Conservation (phyloP, 2,329 filamentous ascomycete genomes). For the Fusarium napiforme region DNA sequence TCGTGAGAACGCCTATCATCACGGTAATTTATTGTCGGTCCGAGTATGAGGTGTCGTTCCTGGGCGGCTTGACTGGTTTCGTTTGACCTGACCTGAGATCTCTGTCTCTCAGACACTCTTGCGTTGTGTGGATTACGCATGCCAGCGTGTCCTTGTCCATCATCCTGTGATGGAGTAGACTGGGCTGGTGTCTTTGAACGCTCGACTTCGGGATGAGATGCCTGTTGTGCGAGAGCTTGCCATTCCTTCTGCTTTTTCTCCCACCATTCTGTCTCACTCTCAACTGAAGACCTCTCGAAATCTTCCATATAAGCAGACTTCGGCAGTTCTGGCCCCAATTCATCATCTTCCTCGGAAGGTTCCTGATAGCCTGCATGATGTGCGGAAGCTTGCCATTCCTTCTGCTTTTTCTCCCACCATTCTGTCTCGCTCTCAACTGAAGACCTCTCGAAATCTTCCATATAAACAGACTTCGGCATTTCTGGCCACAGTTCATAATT, state of each 20-base stretch:
- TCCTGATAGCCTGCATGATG: not conserved
- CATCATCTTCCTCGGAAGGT: too few relatives aligned
- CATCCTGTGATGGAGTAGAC: not conserved
- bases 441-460: not conserved
- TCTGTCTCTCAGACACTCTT: too few relatives aligned
- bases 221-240: too few relatives aligned
- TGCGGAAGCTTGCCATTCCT: too few relatives aligned
- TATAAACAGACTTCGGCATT: fast-evolving
- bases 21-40: not conserved
- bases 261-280: too few relatives aligned
- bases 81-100: fast-evolving
- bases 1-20: not conserved
- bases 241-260: too few relatives aligned
- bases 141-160: fast-evolving
- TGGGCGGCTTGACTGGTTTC: not conserved
- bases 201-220: too few relatives aligned
- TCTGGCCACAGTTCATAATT: not conserved
- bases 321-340: too few relatives aligned
- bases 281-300: too few relatives aligned
- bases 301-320: too few relatives aligned
- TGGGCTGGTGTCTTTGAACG: too few relatives aligned
- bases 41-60: too few relatives aligned
- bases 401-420: not conserved
- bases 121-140: fast-evolving
- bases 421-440: not conserved